Evolutionary conservation across 768 basidiomycete genomes (phyloP).

Genomic region (button mushroom (Agaricus bisporus)): DNA sequence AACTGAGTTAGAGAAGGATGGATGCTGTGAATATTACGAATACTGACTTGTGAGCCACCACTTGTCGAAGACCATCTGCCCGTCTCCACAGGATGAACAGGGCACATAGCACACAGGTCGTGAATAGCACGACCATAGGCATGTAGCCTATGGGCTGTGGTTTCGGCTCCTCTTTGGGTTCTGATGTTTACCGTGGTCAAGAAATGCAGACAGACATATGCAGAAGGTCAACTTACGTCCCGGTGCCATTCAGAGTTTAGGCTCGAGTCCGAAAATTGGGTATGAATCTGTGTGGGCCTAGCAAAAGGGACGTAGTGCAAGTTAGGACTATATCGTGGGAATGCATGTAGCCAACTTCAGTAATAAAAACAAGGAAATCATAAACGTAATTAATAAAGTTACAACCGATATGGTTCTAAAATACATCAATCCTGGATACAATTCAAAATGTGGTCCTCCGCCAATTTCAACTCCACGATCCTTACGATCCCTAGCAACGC

Average conservation of each 20-base stretch:
- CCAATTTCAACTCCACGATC: not conserved
- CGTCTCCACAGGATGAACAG: constrained; percentile 62
- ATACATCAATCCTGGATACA: not conserved
- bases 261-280: not conserved
- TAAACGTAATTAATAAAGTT: too few species aligned
- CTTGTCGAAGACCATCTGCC: constrained; percentile 45
- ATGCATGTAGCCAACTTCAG: not conserved
- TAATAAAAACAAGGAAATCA: too few species aligned
- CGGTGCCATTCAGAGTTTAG: constrained; percentile 3
- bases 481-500: not conserved
- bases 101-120: constrained; percentile 48
- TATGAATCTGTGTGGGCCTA: not conserved
- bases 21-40: not conserved
- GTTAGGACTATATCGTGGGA: not conserved
- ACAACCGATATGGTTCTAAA: too few species aligned
- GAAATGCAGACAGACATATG: not conserved
- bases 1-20: not conserved
- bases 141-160: constrained; percentile 61
- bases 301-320: not conserved
- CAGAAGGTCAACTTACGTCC: constrained; percentile 4
- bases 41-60: constrained; percentile 59
- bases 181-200: constrained; percentile 23
- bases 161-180: constrained; percentile 52
- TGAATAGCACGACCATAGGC: constrained; percentile 48
- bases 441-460: not conserved